These are phyloP conservation scores for Lentinula lateritia DNA, from an alignment of 768 basidiomycete genomes.

Conservation along the genomic window DNA sequence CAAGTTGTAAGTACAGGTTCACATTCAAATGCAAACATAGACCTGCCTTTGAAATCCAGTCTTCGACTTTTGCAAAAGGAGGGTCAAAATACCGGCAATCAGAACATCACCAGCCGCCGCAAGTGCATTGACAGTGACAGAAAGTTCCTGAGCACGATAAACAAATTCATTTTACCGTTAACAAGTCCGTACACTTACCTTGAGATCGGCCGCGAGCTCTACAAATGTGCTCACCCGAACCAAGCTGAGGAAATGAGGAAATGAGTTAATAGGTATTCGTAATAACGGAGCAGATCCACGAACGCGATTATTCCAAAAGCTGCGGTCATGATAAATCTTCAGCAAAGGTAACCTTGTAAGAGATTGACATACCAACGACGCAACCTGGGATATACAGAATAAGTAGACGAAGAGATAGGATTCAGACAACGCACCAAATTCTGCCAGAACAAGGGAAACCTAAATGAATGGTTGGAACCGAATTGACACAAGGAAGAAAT, in stretches of 20 bases:
- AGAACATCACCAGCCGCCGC: constrained; percentile 42
- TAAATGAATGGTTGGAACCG: constrained; percentile 17
- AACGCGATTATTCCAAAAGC: constrained; percentile 6
- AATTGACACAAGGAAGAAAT: constrained; percentile 22
- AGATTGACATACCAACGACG: constrained; percentile 24
- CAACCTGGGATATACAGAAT: constrained; percentile 16
- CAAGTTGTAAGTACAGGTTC: background rate
- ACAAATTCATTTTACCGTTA: constrained; percentile 3
- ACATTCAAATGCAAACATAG: background rate
- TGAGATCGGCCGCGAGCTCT: constrained; percentile 6
- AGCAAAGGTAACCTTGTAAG: background rate
- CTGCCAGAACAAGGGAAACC: constrained; percentile 13
- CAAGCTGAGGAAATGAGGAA: background rate
- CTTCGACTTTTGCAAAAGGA: constrained; percentile 39
- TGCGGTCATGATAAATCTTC: background rate
- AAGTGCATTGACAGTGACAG: constrained; percentile 46
- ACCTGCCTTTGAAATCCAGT: constrained; percentile 47
- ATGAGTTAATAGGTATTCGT: background rate
- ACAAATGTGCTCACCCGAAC: background rate
- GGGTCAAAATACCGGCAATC: constrained; percentile 43
- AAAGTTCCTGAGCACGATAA: constrained; percentile 30
- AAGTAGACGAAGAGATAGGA: background rate
- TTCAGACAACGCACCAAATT: constrained; percentile 19
- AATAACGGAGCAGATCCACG: background rate
- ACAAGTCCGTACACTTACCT: background rate